Base-by-base conservation (phyloP, 176 grass and related monocot genomes). In the Chrysopogon serrulatus region DNA sequence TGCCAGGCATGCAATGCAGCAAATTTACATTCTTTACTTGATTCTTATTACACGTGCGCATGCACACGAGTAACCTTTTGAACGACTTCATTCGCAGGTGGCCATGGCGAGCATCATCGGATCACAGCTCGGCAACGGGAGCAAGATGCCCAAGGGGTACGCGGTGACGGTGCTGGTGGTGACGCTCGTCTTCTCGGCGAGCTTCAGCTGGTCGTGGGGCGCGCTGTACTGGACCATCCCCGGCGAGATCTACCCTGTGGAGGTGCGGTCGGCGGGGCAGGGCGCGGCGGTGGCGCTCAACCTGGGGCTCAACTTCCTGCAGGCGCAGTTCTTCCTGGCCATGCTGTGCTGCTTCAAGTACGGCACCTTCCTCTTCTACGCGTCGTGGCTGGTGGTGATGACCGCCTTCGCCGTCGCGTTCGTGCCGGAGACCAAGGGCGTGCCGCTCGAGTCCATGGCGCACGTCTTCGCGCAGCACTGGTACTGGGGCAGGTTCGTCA, bases 141-240 rank as follows among this genome's bases (percentile, higher is more conserved):
- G 76, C 40, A 79, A 86, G 84, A 83, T 93, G 94, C 3, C 77
- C 12, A 88, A 83, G 88, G 79, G 82, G 6, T 94, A 94, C 77
- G 94, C 89, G 63, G 65, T 89, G 82, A 71, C 87, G 40, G 89
- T 97, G 74, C 79, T 97, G 73, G 65, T 87, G 19, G 74, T 93
- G 74, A 81, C 90, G 28, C 93, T 90, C 69, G 5, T 73, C 8
- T 97, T 89, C 81, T 87, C 94, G 3, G 94, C 88, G 5, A 92
- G 86, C 42, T 97, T 93, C 84, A 92, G 94, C 66, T 97, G 84
- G 87, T 97, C 94, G 28, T 97, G 94, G 94, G 94, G 94, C 17
- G 91, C 94, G 32, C 65, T 97, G 47, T 91, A 74, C 84, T 97
- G 94, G 94, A 78, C 88, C 48, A 68, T 97, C 51, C 94, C 91